phyloP scores from a whole-genome alignment of 2,329 filamentous ascomycete species.

The Diplocarpon rosae region DNA sequence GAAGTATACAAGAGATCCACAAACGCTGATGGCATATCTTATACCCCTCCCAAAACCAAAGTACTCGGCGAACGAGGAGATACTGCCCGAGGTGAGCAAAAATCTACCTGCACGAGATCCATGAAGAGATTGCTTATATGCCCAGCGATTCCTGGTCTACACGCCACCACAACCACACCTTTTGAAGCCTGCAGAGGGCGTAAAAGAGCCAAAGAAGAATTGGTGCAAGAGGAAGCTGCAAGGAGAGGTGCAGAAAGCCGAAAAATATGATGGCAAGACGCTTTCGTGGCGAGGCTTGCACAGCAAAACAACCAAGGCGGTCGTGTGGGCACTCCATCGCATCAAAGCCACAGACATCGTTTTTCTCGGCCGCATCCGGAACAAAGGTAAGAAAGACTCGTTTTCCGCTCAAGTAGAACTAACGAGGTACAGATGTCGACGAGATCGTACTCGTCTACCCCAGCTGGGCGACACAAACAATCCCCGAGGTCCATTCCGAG shows the following conservation, averaged over 20 bases:
- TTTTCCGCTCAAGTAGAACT: neutral
- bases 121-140: neutral
- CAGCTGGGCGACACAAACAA: neutral
- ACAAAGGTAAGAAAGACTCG: slow-evolving; percentile 4
- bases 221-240: slow-evolving; percentile 7
- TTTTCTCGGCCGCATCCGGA: slow-evolving; percentile 8
- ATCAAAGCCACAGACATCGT: slow-evolving; percentile 12
- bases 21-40: slow-evolving; percentile 9
- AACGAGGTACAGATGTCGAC: slow-evolving; percentile 1
- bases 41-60: slow-evolving; percentile 11
- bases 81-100: no score
- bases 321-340: slow-evolving; percentile 6
- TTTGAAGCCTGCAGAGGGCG: slow-evolving; percentile 7
- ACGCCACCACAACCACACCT: slow-evolving; percentile 9
- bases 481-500: slow-evolving; percentile 1
- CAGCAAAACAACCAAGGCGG: slow-evolving; percentile 8
- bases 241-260: slow-evolving; percentile 12
- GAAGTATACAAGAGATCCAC: slow-evolving; percentile 8
- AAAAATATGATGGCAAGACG: slow-evolving; percentile 11
- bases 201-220: slow-evolving; percentile 8
- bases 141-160: slow-evolving; percentile 9
- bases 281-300: slow-evolving; percentile 8
- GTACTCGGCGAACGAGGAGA: neutral
- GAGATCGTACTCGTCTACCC: slow-evolving; percentile 6
- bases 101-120: no score